Base-by-base conservation (phyloP, 257 asterid species). In the Nicotiana noctiflora region DNA sequence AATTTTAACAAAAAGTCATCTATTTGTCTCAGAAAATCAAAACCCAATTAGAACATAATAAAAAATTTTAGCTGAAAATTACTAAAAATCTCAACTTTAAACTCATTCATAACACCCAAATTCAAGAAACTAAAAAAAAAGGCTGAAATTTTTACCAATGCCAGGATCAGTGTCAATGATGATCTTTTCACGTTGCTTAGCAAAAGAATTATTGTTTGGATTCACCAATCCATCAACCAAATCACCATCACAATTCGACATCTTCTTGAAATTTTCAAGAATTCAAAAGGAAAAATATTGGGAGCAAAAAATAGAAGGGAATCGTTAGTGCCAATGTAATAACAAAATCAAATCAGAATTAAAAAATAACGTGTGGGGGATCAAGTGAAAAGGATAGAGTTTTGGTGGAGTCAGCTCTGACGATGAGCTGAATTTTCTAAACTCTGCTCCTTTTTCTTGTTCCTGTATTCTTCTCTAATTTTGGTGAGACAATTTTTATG, bases 141-240 rank as follows among this genome's bases (percentile, higher is more conserved):
- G 0, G 4, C 32, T 11, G 57, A 70, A 44, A 44, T 19, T 44
- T 25, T 75, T 32, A 87, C 90, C 90, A 83, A 87, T 82, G 60
- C 90, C 90, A 72, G 90, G 90, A 77, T 87, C 90, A 44, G 90
- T 87, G 15, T 87, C 90, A 27, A 87, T 87, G 19, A 87, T 87
- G 82, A 85, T 83, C 75, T 57, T 83, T 32, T 68, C 75, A 31
- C 75, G 64, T 44, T 46, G 51, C 68, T 65, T 59, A 59, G 46
- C 66, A 49, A 74, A 46, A 49, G 15, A 74, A 49, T 74, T 4
- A 51, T 40, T 70, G 77, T 70, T 70, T 0, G 57, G 1, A 70
- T 1, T 5, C 70, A 59, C 70, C 40, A 68, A 37, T 9, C 56
- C 77, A 68, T 68, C 53, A 25, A 25, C 15, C 34, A 79, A 61